Evolutionary conservation across 202 grass and related monocot species (phyloP), one percentile per base, ranked within the genome.

Genomic region (Hordeum pubiflorum): DNA sequence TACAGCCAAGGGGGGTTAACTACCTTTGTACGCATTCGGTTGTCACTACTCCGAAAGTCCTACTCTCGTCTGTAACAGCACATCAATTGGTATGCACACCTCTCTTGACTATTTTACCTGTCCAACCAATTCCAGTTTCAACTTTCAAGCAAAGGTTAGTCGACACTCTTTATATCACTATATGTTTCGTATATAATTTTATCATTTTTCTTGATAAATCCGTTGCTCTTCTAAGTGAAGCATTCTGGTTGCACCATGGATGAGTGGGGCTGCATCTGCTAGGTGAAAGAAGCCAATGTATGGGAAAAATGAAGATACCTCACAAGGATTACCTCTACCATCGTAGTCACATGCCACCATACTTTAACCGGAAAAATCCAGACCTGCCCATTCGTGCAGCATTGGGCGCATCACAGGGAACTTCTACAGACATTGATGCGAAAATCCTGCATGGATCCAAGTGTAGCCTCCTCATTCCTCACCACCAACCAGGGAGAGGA

Each of bases 391-490:
- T 69, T 83, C 87, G 83, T 89, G 79, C 52, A 69, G 68, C 83
- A 68, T 86, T 20, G 87, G 85, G 65, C 32, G 33, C 54, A 43
- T 69, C 54, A 79, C 14, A 14, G 41, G 59, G 60, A 69, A 38
- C 60, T 64, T 83, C 86, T 85, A 86, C 85, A 92, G 87, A 95
- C 93, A 95, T 88, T 92, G 89, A 92, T 90, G 93, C 93, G 89
- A 84, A 86, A 95, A 92, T 92, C 72, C 93, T 88, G 93, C 93
- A 84, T 95, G 70, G 80, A 44, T 89, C 46, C 75, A 85, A 60
- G 93, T 83, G 93, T 58, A 74, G 60, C 83, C 84, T 84, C 65
- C 88, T 73, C 86, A 86, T 88, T 90, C 82, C 24, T 56, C 74
- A 17, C 73, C 24, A 68, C 39, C 83, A 27, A n/a, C 74, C 29